Conservation (phyloP, 2,329 filamentous ascomycete species). For the Cytospora chrysosperma region DNA sequence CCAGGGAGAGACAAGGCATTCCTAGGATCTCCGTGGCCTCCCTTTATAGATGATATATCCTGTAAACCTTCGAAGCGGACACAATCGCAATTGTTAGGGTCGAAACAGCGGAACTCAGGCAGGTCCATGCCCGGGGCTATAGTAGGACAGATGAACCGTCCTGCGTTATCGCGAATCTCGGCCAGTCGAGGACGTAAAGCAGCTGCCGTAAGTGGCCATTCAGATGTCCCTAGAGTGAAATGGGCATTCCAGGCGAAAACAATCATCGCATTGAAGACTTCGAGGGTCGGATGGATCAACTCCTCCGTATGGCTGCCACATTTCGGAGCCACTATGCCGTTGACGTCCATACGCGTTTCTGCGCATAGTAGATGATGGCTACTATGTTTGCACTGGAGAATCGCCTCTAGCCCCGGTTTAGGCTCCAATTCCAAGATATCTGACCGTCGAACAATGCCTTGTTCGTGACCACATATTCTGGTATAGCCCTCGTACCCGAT, state of each 20-base stretch:
- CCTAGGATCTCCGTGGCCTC: background rate
- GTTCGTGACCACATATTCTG: background rate
- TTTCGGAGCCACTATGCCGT: background rate
- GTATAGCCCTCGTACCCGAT: conserved; percentile 3
- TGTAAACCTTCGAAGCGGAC: background rate
- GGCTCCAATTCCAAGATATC: background rate
- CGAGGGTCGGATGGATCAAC: background rate
- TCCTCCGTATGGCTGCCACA: too few relatives aligned
- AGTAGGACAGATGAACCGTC: background rate
- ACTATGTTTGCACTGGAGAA: background rate
- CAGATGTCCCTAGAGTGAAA: background rate
- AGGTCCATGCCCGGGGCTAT: background rate
- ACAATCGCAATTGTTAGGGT: conserved; percentile 15
- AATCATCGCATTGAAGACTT: background rate
- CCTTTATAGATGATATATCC: background rate
- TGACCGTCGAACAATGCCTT: background rate
- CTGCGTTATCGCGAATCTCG: background rate
- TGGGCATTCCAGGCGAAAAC: conserved; percentile 2
- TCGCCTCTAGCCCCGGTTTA: background rate
- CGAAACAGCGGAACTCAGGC: conserved; percentile 6
- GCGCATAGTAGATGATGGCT: background rate
- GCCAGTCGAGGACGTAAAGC: background rate
- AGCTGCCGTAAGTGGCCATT: background rate
- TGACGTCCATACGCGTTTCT: background rate
- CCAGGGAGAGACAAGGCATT: background rate